These are phyloP conservation scores for Lolium rigidum DNA, from an alignment of 176 grass and related monocot species.

Conservation along the genomic window DNA sequence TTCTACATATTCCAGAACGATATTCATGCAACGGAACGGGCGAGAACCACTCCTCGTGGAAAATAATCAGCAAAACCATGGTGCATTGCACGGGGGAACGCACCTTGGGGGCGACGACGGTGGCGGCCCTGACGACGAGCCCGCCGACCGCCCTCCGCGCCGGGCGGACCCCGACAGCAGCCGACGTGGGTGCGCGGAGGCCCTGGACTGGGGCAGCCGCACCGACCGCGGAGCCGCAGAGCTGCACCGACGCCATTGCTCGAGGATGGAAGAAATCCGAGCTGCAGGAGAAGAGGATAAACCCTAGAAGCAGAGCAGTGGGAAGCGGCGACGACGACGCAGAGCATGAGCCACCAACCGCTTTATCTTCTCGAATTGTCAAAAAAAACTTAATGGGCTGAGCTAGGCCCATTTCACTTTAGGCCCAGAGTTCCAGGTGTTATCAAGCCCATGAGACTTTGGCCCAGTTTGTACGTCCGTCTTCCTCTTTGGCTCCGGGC, in stretches of 20 bases:
- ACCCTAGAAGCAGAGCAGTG: slow-evolving; percentile 45
- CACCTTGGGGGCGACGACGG: slow-evolving; percentile 77
- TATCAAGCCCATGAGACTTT: background rate
- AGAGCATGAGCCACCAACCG: background rate
- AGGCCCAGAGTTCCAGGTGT: background rate
- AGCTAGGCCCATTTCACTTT: background rate
- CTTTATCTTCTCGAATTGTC: background rate
- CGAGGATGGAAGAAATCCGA: background rate
- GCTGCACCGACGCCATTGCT: slow-evolving; percentile 52
- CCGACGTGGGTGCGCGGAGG: background rate
- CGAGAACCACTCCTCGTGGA: background rate
- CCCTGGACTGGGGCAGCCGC: slow-evolving; percentile 4
- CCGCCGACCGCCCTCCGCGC: slow-evolving; percentile 26
- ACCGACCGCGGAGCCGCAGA: slow-evolving; percentile 24
- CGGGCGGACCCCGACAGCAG: slow-evolving; percentile 22
- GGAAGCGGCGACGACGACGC: background rate
- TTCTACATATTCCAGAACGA: background rate
- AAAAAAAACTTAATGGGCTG: background rate
- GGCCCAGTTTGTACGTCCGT: background rate
- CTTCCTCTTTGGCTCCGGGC: background rate
- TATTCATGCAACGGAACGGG: background rate
- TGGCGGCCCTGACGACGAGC: slow-evolving; percentile 63
- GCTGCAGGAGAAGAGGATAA: slow-evolving; percentile 23
- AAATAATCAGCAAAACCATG: background rate
- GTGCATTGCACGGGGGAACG: slow-evolving; percentile 17